Evolutionary conservation across 371 early-diverging fungal species (phyloP).

Genomic region (Lichtheimia ramosa): DNA sequence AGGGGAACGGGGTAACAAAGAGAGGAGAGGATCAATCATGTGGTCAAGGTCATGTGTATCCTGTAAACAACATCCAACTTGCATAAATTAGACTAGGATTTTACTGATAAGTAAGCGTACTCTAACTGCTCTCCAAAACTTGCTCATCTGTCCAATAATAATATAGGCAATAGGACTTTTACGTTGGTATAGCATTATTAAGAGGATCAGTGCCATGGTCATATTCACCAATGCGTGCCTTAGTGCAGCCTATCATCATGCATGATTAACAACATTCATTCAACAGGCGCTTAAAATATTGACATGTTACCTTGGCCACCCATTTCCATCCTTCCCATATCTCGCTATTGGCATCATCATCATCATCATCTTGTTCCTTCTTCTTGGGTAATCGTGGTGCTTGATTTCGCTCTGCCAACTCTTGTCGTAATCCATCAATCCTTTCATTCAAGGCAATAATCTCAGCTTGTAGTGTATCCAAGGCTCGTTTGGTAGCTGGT

Average conservation of each 20-base stretch:
- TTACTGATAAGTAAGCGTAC: slow-evolving; percentile 13
- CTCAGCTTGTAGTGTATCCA: slow-evolving; percentile 43
- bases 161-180: slow-evolving; percentile 37
- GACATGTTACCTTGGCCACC: slow-evolving; percentile 36
- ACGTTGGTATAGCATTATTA: slow-evolving; percentile 33
- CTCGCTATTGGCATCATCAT: slow-evolving; percentile 7
- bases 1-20: neutral
- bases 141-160: slow-evolving; percentile 23
- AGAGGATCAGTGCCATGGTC: slow-evolving; percentile 28
- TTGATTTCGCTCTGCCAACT: slow-evolving; percentile 18
- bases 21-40: slow-evolving; percentile 1
- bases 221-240: slow-evolving; percentile 44
- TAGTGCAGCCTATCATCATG: slow-evolving; percentile 29
- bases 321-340: slow-evolving; percentile 41
- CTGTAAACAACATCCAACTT: neutral
- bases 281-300: neutral
- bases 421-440: slow-evolving; percentile 41
- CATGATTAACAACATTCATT: neutral
- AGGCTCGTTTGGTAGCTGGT: slow-evolving; percentile 40
- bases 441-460: slow-evolving; percentile 46
- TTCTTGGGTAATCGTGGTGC: neutral
- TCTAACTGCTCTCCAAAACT: slow-evolving; percentile 15
- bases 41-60: neutral
- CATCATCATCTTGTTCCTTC: neutral
- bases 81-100: slow-evolving; percentile 10